Base-by-base conservation (phyloP, 2,329 filamentous ascomycete species). In the Chaetomiaceae sp. region DNA sequence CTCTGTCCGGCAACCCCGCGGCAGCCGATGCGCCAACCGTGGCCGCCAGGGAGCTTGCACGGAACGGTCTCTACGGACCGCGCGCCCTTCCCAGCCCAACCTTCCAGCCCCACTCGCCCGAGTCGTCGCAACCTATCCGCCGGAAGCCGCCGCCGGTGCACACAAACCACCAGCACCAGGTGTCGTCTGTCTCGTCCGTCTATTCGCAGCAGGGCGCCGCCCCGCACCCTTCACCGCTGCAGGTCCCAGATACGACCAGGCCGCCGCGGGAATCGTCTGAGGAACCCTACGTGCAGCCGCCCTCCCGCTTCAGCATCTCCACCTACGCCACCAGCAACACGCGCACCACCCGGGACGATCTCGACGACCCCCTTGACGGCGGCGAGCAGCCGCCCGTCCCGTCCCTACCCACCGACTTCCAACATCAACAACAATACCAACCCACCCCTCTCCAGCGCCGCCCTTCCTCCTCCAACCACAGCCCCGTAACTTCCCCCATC, bases 241-340 rank as follows among this genome's bases (percentile, higher is more conserved):
- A 56, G 11, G 51, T 50, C 20, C 30, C 46, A 10, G 50, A 53
- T 8, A 34, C 36, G n/a, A 17, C 35, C 22, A 46, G 22, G 18
- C 35, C 42, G 7, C 27, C 30, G 7, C 27, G 26, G 15, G 42
- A n/a, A 2, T 12, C 30, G 8, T 7, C 22, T 7, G 44, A 67
- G 38, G 64, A 69, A 35, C 59, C 73, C 30, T 73, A 72, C 68
- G 64, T 67, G 11, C 73, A 78, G 47, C 77, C 78, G 6, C 63
- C 68, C 2, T 84, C 79, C 39, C 75, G 77, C 37, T 85, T 84
- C 62, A 85, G 80, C 63, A 68, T 76, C 52, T 81, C 78, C 7
- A 84, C 79, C 2, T 81, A 76, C 57, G 72, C 75, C 19, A 77
- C 79, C 2, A 74, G 77, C 5, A 63, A 71, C 36, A 63, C 65